These are phyloP conservation scores for Fusarium annulatum DNA, from an alignment of 2,329 filamentous ascomycete species.

Conservation along the genomic window DNA sequence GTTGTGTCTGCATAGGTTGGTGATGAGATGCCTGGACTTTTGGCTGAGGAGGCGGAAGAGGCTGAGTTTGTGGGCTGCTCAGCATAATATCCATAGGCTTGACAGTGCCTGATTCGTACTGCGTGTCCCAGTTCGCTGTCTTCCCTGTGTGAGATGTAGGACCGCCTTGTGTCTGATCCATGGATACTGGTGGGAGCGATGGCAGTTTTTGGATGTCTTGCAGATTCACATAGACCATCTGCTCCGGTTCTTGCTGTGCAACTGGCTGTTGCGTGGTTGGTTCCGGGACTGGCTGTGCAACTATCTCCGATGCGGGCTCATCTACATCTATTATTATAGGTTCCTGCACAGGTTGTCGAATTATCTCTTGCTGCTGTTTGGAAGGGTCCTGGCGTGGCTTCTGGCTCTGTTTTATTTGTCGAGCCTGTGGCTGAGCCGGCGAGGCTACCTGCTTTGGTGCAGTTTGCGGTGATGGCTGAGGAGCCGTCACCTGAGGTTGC, in stretches of 20 bases:
- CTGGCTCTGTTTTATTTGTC: constrained; percentile 29
- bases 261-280: constrained; percentile 30
- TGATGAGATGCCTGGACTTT: constrained; percentile 20
- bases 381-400: constrained; percentile 25
- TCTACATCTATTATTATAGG: constrained; percentile 10
- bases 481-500: constrained; percentile 9
- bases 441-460: constrained; percentile 20
- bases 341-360: constrained; percentile 31
- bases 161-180: constrained; percentile 39
- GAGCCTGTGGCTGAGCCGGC: constrained; percentile 22
- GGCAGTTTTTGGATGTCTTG: constrained; percentile 53
- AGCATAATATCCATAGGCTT: constrained; percentile 45
- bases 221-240: constrained; percentile 52
- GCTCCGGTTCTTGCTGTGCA: constrained; percentile 40
- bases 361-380: constrained; percentile 26
- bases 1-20: constrained; percentile 17
- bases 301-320: constrained; percentile 22
- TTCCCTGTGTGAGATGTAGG: constrained; percentile 23
- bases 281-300: constrained; percentile 20
- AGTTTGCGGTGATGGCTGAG: constrained; percentile 24
- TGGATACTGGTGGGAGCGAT: constrained; percentile 41
- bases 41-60: constrained; percentile 20
- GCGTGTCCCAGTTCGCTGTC: constrained; percentile 22
- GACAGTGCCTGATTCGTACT: constrained; percentile 36
- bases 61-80: constrained; percentile 27